Evolutionary conservation across 345 rosid species (phyloP).

Genomic region (Leavenworthia alabamica): DNA sequence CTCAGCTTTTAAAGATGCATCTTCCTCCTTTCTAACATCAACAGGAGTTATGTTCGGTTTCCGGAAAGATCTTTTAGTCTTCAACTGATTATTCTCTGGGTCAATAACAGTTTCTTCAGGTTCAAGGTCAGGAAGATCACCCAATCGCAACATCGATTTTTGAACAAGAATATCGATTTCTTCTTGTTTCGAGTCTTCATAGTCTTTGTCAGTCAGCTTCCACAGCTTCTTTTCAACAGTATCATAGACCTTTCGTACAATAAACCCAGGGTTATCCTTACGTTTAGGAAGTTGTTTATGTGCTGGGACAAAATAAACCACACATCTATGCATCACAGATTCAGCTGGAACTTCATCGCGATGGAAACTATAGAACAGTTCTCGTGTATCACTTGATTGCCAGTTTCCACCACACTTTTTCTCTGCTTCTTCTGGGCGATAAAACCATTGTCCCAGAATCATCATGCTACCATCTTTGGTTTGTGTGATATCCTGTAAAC

Average conservation of each 20-base stretch:
- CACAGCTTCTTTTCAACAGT: constrained; percentile 65
- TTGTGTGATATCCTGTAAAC: constrained; percentile 65
- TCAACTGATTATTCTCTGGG: too few relatives aligned
- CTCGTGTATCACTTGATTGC: constrained; percentile 77
- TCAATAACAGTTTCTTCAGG: constrained; percentile 41
- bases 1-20: constrained; percentile 48
- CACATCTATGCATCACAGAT: constrained; percentile 95
- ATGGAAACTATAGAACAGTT: constrained; percentile 92
- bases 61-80: constrained; percentile 44
- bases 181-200: constrained; percentile 65
- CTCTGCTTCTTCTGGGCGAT: constrained; percentile 97
- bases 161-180: constrained; percentile 71
- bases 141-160: constrained; percentile 56
- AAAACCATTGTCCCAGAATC: constrained; percentile 98
- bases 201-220: constrained; percentile 74
- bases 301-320: constrained; percentile 85
- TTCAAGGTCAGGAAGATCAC: constrained; percentile 62
- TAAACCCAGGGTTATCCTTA: constrained; percentile 79
- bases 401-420: constrained; percentile 91
- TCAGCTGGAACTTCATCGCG: constrained; percentile 95
- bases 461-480: constrained; percentile 50
- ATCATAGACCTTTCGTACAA: constrained; percentile 83
- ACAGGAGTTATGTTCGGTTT: constrained; percentile 52
- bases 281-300: constrained; percentile 84
- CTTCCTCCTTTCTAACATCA: constrained; percentile 81